Evolutionary conservation across 306 rosid genomes (phyloP).

Genomic region (Quercus aquifolioides): DNA sequence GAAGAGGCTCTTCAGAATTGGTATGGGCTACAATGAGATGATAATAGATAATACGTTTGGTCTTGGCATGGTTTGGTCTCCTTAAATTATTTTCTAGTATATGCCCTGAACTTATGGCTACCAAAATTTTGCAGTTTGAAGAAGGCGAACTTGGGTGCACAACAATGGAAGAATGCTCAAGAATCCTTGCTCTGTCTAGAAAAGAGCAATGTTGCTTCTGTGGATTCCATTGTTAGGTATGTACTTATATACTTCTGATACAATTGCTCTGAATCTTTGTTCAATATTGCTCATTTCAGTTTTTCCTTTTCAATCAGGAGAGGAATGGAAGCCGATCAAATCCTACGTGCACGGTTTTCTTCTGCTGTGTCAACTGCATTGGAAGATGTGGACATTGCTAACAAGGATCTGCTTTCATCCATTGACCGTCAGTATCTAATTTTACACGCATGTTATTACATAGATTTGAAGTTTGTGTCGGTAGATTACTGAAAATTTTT

Average conservation of each 20-base stretch:
- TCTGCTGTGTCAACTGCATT: constrained; percentile 68
- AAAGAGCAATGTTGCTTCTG: constrained; percentile 72
- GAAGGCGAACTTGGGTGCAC: constrained; percentile 81
- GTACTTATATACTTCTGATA: constrained; percentile 14
- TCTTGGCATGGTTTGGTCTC: constrained; percentile 8
- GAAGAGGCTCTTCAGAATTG: constrained; percentile 84
- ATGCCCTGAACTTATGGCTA: constrained; percentile 19
- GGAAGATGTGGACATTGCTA: constrained; percentile 77
- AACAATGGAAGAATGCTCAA: constrained; percentile 94
- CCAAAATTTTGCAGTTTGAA: constrained; percentile 56
- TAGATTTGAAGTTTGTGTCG: not conserved
- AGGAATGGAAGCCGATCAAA: constrained; percentile 80
- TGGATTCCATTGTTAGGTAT: constrained; percentile 80
- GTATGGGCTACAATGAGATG: constrained; percentile 35
- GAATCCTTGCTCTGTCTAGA: constrained; percentile 81
- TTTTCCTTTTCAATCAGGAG: constrained; percentile 44
- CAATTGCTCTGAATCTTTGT: not conserved
- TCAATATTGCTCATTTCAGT: constrained; percentile 5
- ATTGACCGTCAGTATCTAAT: constrained; percentile 66
- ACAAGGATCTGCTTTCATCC: constrained; percentile 76
- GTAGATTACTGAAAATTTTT: not conserved
- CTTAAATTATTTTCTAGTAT: constrained; percentile 3
- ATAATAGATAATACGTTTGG: not conserved
- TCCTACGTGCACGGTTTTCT: constrained; percentile 69
- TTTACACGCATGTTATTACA: constrained; percentile 6